phyloP scores from a whole-genome alignment of 1,284 basidiomycete species.

The Flammula alnicola region DNA sequence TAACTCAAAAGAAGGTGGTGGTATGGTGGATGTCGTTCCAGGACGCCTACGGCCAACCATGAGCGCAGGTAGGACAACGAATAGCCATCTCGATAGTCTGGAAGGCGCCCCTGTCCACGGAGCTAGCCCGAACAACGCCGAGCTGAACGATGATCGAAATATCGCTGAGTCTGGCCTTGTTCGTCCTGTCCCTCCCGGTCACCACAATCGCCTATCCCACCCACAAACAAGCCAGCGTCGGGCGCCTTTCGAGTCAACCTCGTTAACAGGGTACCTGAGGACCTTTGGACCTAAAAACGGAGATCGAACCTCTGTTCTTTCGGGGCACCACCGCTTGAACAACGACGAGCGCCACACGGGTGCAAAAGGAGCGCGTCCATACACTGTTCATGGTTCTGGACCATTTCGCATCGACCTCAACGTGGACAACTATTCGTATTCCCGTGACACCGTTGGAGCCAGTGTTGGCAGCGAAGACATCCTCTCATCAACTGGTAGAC shows the following conservation, averaged over 20 bases:
- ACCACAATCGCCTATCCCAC: neutral
- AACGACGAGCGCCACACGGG: neutral
- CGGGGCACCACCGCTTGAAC: too few relatives aligned
- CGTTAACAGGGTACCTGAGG: constrained; percentile 8
- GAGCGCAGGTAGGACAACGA: neutral
- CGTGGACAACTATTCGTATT: constrained; percentile 6
- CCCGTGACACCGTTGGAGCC: constrained; percentile 5
- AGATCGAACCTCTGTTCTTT: neutral
- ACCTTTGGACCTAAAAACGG: constrained; percentile 1
- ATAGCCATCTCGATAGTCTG: neutral
- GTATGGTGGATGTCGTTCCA: too few relatives aligned
- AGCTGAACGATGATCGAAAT: constrained; percentile 7
- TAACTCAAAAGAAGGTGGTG: too few relatives aligned
- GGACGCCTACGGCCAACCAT: neutral
- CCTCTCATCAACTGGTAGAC: constrained; percentile 5
- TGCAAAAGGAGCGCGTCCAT: constrained; percentile 5
- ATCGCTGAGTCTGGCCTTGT: constrained; percentile 11
- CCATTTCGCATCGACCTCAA: constrained; percentile 6
- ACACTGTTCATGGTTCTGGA: neutral
- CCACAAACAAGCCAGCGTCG: constrained; percentile 10
- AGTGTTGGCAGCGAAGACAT: constrained; percentile 1
- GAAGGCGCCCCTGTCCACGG: constrained; percentile 11
- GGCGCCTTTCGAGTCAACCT: neutral
- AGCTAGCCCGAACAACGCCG: constrained; percentile 19
- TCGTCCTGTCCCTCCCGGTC: constrained; percentile 4